phyloP scores from a whole-genome alignment of 1,139 yeast genomes.

The Wickerhamomyces sp. region DNA sequence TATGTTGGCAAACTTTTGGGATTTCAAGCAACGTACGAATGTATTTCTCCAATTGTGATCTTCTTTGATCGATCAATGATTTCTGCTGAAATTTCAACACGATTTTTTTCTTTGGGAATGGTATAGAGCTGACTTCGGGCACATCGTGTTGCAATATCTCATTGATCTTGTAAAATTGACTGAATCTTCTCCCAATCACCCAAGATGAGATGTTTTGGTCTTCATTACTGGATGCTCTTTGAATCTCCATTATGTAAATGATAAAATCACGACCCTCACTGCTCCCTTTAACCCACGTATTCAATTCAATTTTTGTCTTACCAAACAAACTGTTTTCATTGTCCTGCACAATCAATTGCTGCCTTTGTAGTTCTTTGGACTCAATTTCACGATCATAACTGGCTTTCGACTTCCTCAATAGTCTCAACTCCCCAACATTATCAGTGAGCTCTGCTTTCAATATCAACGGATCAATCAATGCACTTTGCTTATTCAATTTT shows the following conservation, averaged over 20 bases:
- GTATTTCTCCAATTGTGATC: constrained; percentile 56
- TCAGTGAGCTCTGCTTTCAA: constrained; percentile 81
- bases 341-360: constrained; percentile 79
- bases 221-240: constrained; percentile 34
- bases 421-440: constrained; percentile 61
- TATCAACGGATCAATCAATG: constrained; percentile 60
- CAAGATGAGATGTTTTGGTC: constrained; percentile 61
- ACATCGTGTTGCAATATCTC: constrained; percentile 55
- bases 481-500: constrained; percentile 54
- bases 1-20: constrained; percentile 69
- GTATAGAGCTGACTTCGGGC: constrained; percentile 48
- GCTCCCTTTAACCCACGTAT: constrained; percentile 55
- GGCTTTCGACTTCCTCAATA: constrained; percentile 59
- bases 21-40: constrained; percentile 50
- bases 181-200: constrained; percentile 85
- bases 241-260: constrained; percentile 73
- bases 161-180: constrained; percentile 74
- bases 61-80: constrained; percentile 62
- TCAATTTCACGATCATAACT: constrained; percentile 68
- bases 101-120: constrained; percentile 43
- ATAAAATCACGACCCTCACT: constrained; percentile 57
- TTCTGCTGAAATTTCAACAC: constrained; percentile 59
- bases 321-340: constrained; percentile 75
- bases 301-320: constrained; percentile 60
- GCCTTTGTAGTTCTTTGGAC: constrained; percentile 66